Evolutionary conservation across 78 protist species (phyloP).

Genomic region (Dictyostelium capitatum): DNA sequence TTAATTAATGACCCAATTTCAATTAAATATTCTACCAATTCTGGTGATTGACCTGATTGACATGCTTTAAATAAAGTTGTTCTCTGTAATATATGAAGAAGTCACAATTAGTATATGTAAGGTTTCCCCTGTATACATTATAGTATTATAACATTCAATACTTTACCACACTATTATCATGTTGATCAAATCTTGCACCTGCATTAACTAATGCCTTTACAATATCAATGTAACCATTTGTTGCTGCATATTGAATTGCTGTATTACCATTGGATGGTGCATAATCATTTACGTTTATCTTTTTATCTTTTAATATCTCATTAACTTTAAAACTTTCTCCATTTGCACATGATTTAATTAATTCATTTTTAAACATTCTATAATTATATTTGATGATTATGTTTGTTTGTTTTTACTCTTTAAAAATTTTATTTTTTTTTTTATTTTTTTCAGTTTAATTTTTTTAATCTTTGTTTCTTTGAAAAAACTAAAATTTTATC

Average conservation of each 20-base stretch:
- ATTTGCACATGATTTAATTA: slow-evolving; percentile 14
- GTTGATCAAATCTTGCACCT: slow-evolving; percentile 18
- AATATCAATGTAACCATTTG: slow-evolving; percentile 12
- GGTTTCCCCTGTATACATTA: too few relatives aligned
- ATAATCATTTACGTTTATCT: neutral
- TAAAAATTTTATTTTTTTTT: too few relatives aligned
- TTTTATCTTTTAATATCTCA: neutral
- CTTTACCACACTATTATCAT: neutral
- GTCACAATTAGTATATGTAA: too few relatives aligned
- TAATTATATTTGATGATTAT: too few relatives aligned
- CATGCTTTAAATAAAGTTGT: slow-evolving; percentile 24
- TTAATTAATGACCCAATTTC: neutral
- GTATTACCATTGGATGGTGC: neutral
- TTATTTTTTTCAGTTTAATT: too few relatives aligned
- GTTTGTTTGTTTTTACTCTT: neutral
- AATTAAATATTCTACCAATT: neutral
- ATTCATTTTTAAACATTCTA: neutral
- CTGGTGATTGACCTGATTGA: neutral
- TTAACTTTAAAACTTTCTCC: slow-evolving; percentile 21
- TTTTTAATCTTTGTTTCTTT: too few relatives aligned
- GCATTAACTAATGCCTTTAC: neutral
- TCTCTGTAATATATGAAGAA: too few relatives aligned
- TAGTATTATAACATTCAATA: too few relatives aligned
- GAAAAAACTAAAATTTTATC: too few relatives aligned
- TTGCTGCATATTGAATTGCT: neutral